Evolutionary conservation across 352 stramenopile species (phyloP).

Genomic region (Globisporangium lucens): DNA sequence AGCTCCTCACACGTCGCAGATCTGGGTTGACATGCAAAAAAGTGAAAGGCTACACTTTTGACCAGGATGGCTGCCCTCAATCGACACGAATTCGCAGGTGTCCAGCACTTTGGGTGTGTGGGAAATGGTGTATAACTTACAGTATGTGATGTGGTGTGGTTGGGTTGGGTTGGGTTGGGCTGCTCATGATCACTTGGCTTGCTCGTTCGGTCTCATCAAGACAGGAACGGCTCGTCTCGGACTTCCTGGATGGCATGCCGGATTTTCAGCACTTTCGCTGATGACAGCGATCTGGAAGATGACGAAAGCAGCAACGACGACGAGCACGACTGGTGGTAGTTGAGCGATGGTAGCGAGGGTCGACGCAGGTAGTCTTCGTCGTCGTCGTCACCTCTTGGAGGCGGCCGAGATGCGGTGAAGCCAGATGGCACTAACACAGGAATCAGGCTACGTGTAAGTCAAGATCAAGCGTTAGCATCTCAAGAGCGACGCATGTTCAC

Average conservation of each 20-base stretch:
- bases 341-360: slow-evolving; percentile 10
- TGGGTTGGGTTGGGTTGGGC: too few species aligned
- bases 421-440: slow-evolving; percentile 7
- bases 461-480: neutral
- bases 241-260: slow-evolving; percentile 65
- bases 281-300: slow-evolving; percentile 6
- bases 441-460: neutral
- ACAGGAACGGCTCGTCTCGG: slow-evolving; percentile 56
- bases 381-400: neutral
- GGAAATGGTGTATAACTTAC: neutral
- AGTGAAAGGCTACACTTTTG: neutral
- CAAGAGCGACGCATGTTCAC: neutral
- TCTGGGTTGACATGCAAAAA: slow-evolving; percentile 4
- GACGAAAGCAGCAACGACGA: slow-evolving; percentile 9
- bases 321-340: slow-evolving; percentile 1
- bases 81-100: neutral
- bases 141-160: neutral
- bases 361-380: neutral
- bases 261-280: slow-evolving; percentile 62
- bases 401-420: neutral
- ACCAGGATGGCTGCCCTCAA: neutral
- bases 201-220: slow-evolving; percentile 3
- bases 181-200: neutral
- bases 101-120: neutral
- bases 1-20: slow-evolving; percentile 15